Evolutionary conservation across 2,329 filamentous ascomycete species (phyloP), one percentile per base, ranked within the genome.

Genomic region (Dichotomopilus funicola): DNA sequence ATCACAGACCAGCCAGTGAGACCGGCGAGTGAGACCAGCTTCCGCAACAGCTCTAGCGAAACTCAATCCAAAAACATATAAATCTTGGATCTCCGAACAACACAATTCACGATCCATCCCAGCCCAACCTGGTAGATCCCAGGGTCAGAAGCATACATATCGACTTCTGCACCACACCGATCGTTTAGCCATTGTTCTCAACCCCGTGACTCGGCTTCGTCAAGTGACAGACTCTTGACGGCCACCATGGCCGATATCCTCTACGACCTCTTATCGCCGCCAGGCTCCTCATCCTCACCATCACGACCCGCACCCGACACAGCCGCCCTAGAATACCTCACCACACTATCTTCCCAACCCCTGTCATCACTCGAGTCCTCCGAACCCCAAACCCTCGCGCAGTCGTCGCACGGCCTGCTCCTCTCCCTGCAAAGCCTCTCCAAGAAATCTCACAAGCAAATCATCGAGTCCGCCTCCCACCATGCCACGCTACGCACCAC

Each of bases 361-460:
- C 78, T 95, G 50, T 78, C 84, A 31, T 82, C 87, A 38, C 79
- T 97, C 53, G 81, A 82, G 50, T 81, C 82, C 31, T 85, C 81
- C 6, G 94, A 99, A 70, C 86, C 87, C 0, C 85, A 90, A 59
- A 84, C 83, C 0, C 81, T 97, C n/a, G 77, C 87, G 0, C 89
- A 96, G 65, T 80, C 85, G 54, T 86, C 88, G 3, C 90, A 96
- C 59, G 88, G 89, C 0, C 81, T 88, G 42, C 80, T 92, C 11
- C 82, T 95, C 42, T 89, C 90, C 0, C 79, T 97, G 1, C 94
- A 99, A 69, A 82, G 84, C 0, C 82, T 97, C 49, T 92, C 91
- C 6, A 95, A 95, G 64, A 88, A 89, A 63, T 96, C 91, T 0
- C 87, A 96, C 71, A 89, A 87, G 67, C 79, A 86, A 13, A 85